Conservation (phyloP, 1,284 basidiomycete genomes). For the Pulveroboletus sp. region DNA sequence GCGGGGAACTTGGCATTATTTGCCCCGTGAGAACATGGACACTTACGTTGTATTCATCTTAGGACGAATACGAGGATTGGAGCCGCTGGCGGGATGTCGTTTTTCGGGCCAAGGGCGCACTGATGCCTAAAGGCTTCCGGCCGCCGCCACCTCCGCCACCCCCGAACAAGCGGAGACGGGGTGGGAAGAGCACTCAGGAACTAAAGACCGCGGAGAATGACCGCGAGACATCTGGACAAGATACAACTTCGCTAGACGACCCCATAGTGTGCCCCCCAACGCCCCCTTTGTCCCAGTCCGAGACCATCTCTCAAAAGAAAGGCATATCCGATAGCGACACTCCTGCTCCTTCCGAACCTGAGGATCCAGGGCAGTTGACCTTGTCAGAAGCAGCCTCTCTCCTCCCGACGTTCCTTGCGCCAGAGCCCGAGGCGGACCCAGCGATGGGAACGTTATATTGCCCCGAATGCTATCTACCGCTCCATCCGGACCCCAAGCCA, state of each 20-base stretch:
- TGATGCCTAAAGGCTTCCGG: constrained; percentile 51
- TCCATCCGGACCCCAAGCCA: constrained; percentile 88
- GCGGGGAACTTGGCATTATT: background rate
- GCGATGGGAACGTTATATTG: constrained; percentile 59
- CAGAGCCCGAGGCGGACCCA: constrained; percentile 32
- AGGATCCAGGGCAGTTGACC: constrained; percentile 15
- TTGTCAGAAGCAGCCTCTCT: constrained; percentile 27
- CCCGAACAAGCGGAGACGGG: constrained; percentile 56
- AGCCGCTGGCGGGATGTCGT: constrained; percentile 85
- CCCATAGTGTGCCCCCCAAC: background rate
- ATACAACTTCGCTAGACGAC: background rate
- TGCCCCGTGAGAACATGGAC: background rate
- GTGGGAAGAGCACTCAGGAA: constrained; percentile 40
- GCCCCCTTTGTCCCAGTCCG: background rate
- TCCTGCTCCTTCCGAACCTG: background rate
- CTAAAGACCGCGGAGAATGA: constrained; percentile 13
- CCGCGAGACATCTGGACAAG: background rate
- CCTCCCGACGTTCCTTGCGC: constrained; percentile 20
- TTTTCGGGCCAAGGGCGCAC: constrained; percentile 67
- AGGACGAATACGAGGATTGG: constrained; percentile 94
- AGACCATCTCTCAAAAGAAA: background rate
- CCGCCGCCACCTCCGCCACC: constrained; percentile 54
- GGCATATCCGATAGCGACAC: background rate
- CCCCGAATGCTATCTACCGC: constrained; percentile 83
- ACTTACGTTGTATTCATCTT: constrained; percentile 14